A percentile compares a stretch with the other conserved stretches of the same genome.
Evolutionary conservation across 1,139 yeast genomes (phyloP).

Genomic region (Candida sp.): DNA sequence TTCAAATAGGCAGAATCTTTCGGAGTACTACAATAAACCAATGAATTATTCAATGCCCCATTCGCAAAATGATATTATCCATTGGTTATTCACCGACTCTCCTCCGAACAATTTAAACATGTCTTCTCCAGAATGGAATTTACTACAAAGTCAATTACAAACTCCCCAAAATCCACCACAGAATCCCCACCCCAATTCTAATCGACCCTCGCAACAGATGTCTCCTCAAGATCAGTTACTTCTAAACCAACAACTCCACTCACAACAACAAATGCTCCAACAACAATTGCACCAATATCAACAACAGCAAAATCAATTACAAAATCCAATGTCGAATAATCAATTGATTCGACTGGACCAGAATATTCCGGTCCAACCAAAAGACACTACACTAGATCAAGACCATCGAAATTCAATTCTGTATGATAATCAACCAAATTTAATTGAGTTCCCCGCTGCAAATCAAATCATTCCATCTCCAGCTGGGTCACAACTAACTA

Average conservation of each 20-base stretch:
- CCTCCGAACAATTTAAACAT: constrained; percentile 12
- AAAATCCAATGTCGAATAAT: background rate
- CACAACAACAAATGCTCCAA: constrained; percentile 1
- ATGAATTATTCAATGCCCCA: constrained; percentile 11
- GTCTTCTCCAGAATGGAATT: constrained; percentile 2
- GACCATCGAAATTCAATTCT: background rate
- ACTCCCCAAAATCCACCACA: background rate
- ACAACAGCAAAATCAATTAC: constrained; percentile 1
- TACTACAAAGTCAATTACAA: constrained; percentile 1
- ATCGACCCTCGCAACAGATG: background rate
- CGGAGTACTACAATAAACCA: constrained; percentile 6
- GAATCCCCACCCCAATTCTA: background rate
- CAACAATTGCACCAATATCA: constrained; percentile 3
- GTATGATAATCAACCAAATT: background rate
- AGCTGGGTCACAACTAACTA: constrained; percentile 11
- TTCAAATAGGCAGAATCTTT: constrained; percentile 2
- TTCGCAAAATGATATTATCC: constrained; percentile 34
- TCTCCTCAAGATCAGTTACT: constrained; percentile 3
- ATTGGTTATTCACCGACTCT: constrained; percentile 37
- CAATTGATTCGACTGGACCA: background rate
- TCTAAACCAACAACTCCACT: constrained; percentile 4
- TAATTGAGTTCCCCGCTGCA: background rate
- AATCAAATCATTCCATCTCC: constrained; percentile 9
- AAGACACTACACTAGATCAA: background rate
- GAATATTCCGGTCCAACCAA: background rate